Conservation (phyloP, 352 stramenopile species). For the Pythium guiyangense region DNA sequence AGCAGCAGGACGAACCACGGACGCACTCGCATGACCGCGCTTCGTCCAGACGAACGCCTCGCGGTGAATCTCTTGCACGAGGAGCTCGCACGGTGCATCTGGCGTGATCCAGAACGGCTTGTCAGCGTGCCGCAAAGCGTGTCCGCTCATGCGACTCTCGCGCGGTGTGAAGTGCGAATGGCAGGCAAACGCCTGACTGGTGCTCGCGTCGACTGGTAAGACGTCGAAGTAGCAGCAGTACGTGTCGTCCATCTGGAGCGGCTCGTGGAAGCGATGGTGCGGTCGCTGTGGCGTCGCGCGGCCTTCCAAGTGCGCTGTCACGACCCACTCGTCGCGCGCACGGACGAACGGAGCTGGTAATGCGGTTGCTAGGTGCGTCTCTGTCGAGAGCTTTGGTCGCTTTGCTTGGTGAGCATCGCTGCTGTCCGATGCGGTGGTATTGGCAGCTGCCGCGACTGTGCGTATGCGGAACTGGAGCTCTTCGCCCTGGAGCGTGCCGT, state of each 20-base stretch:
- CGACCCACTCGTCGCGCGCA: not conserved
- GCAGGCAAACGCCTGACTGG: conserved; percentile 26
- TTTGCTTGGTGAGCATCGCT: too few relatives aligned
- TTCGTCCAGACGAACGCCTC: conserved; percentile 5
- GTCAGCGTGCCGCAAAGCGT: conserved; percentile 1
- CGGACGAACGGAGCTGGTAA: not conserved
- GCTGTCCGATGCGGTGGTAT: not conserved
- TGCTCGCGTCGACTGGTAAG: conserved; percentile 14
- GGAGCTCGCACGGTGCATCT: conserved; percentile 12
- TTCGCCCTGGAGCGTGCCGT: conserved; percentile 34
- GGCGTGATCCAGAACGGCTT: conserved; percentile 17
- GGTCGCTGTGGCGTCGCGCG: conserved; percentile 15
- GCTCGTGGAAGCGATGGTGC: conserved; percentile 7
- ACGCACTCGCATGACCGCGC: not conserved
- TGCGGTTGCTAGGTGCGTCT: not conserved
- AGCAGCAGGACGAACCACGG: too few relatives aligned
- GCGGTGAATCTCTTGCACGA: conserved; percentile 8
- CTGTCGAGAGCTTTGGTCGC: conserved; percentile 15
- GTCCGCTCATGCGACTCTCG: not conserved
- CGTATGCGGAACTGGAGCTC: conserved; percentile 11
- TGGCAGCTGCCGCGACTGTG: not conserved
- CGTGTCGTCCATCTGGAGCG: conserved; percentile 7
- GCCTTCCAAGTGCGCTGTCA: conserved; percentile 12
- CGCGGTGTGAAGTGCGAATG: conserved; percentile 27
- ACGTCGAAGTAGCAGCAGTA: conserved; percentile 53